A percentile compares a stretch with the other conserved stretches of the same genome.
Conservation (phyloP, 768 basidiomycete genomes). For the Sarcodon aspratus region DNA sequence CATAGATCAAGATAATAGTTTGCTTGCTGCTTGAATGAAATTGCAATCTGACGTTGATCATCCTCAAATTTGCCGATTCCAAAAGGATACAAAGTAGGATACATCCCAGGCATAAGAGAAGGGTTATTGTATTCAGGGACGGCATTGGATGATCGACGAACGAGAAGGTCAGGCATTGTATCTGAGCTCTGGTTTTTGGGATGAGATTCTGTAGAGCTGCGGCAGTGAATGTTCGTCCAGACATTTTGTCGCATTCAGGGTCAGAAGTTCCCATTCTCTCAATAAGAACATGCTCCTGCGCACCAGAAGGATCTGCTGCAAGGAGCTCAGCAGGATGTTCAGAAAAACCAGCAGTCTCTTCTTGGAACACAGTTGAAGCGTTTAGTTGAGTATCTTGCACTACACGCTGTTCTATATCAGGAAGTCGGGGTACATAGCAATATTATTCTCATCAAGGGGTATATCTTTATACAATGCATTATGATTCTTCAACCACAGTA, state of each 20-base stretch:
- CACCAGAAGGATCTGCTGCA: neutral
- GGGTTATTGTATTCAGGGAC: conserved; percentile 22
- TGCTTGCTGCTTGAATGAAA: neutral
- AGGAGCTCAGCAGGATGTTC: conserved; percentile 12
- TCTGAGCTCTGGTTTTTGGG: too few relatives aligned
- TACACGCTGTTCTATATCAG: conserved; percentile 2
- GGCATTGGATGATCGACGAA: conserved; percentile 10
- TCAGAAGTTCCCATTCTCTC: conserved; percentile 21
- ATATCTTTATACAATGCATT: conserved; percentile 12
- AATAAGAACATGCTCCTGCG: conserved; percentile 6
- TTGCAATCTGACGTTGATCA: neutral
- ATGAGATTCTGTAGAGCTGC: conserved; percentile 14
- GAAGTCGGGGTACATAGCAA: conserved; percentile 1
- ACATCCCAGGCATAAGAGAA: conserved; percentile 17
- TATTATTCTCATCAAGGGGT: neutral
- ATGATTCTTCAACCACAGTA: conserved; percentile 12
- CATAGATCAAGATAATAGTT: neutral
- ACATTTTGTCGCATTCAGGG: conserved; percentile 13
- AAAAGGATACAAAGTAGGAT: conserved; percentile 19
- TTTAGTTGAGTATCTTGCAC: conserved; percentile 9
- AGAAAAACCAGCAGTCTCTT: conserved; percentile 17
- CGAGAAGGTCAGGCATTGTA: conserved; percentile 11
- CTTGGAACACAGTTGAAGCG: conserved; percentile 7
- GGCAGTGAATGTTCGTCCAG: conserved; percentile 13
- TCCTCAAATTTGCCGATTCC: conserved; percentile 21